phyloP scores from a whole-genome alignment of 345 rosid genomes.

The Gossypium stocksii region DNA sequence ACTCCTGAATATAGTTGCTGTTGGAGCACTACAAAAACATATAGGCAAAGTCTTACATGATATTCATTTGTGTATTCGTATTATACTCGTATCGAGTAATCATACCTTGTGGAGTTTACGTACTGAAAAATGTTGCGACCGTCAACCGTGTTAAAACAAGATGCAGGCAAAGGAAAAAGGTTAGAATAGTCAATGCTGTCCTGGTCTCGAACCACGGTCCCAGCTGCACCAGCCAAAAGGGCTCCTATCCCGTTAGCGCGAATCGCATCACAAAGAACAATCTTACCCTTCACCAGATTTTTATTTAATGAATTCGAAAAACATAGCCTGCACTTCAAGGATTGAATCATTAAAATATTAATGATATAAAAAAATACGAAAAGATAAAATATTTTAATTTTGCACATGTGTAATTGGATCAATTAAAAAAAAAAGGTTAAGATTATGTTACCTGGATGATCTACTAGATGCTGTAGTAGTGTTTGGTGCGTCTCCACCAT shows the following conservation, averaged over 20 bases:
- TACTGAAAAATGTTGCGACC: not conserved
- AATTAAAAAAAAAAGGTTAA: not conserved
- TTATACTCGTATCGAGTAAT: not conserved
- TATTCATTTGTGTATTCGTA: not conserved
- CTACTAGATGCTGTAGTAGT: not conserved
- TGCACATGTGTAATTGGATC: too few species aligned
- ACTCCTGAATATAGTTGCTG: not conserved
- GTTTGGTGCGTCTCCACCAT: slow-evolving; percentile 2
- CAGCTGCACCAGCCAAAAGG: not conserved
- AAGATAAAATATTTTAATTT: too few species aligned
- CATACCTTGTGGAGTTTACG: not conserved
- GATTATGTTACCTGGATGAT: not conserved
- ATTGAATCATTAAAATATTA: too few species aligned
- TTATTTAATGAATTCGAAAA: not conserved
- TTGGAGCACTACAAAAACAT: not conserved
- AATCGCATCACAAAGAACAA: not conserved
- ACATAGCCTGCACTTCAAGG: not conserved
- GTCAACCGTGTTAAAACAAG: not conserved
- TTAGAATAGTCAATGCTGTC: fast-evolving
- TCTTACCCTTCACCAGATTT: slow-evolving; percentile 3
- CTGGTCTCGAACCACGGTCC: not conserved
- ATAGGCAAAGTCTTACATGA: not conserved
- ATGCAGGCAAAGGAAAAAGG: not conserved
- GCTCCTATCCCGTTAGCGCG: not conserved
- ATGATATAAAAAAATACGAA: too few species aligned